Evolutionary conservation across 441 rosid genomes (phyloP).

Genomic region (Euphorbia corollata): DNA sequence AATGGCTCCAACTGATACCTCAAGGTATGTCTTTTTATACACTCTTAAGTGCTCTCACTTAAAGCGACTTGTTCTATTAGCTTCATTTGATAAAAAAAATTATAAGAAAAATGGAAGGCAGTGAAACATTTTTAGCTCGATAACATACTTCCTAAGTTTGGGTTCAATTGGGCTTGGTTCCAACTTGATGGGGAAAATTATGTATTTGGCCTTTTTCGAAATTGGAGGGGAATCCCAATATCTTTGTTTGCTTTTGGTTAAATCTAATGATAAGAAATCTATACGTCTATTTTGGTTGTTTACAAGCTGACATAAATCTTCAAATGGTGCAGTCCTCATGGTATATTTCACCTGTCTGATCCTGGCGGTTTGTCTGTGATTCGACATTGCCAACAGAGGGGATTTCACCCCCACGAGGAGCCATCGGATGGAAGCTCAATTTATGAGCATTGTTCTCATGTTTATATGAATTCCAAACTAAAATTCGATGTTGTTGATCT

Average conservation of each 20-base stretch:
- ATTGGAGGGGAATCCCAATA: neutral
- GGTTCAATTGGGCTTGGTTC: no score
- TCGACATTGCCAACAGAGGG: constrained; percentile 89
- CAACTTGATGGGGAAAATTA: no score
- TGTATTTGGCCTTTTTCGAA: neutral
- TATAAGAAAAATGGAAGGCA: neutral
- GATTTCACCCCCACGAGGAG: constrained; percentile 98
- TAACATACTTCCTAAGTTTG: no score
- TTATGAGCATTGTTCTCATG: constrained; percentile 95
- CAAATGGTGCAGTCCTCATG: constrained; percentile 53
- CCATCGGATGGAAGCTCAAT: constrained; percentile 65
- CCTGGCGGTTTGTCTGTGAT: constrained; percentile 80
- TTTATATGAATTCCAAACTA: constrained; percentile 60
- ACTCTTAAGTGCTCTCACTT: neutral
- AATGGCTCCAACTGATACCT: constrained; percentile 84
- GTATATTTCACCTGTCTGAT: constrained; percentile 89
- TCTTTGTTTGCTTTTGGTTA: neutral
- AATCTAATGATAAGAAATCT: neutral
- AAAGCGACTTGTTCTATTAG: neutral
- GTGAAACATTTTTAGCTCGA: neutral
- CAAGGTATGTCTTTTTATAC: constrained; percentile 39
- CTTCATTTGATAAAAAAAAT: constrained; percentile 1
- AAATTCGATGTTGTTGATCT: constrained; percentile 75
- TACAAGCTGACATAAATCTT: constrained; percentile 5
- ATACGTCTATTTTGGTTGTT: neutral